Base-by-base conservation (phyloP, 257 asterid species). In the Rauvolfia tetraphylla region DNA sequence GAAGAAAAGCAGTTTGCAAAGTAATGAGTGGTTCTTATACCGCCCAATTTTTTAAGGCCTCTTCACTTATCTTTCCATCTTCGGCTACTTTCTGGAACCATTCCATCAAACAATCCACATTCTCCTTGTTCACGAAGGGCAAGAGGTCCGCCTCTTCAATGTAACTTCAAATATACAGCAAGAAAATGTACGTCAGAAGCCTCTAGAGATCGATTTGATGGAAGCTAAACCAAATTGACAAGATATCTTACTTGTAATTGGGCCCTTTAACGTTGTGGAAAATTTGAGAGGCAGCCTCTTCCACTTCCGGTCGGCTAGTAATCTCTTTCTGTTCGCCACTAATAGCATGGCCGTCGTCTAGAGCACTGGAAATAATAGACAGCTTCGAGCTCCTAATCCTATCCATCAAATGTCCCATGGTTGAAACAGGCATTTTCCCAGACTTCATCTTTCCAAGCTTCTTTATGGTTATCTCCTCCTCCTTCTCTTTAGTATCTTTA, bases 21-120 rank as follows among this genome's bases (percentile, higher is more conserved):
- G 17, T 27, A 42, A 61, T 65, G 27, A 20, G 34, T 49, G 29
- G 38, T 20, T 42, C 7, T 33, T 90, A 3, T 90, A 95, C 99
- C 98, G 91, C 98, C 97, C 98, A 95, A 54, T 69, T 89, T 81
- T 88, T 91, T 17, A 95, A 88, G 74, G 91, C 77, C 10, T 88
- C 85, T 75, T 71, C 71, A 56, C 51, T 68, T 29, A 67, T 79
- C 48, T 38, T 34, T 10, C 75, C 56, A 23, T 74, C 71, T 38
- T 74, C 71, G 25, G 65, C 65, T n/a, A 58, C 75, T 33, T 70
- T 70, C 27, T 79, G 72, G 48, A 79, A 73, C 78, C 75, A 41
- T 59, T 72, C 78, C 25, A 79, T 25, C 34, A 74, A 77, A 31
- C 56, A 42, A 49, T 79, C 78, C 25, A 72, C 78, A 33, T 79